Percentiles rank a stretch among this genome's conserved stretches.
Evolutionary conservation across 1,284 basidiomycete species (phyloP).

Genomic region (Sphaerobolus stellatus): DNA sequence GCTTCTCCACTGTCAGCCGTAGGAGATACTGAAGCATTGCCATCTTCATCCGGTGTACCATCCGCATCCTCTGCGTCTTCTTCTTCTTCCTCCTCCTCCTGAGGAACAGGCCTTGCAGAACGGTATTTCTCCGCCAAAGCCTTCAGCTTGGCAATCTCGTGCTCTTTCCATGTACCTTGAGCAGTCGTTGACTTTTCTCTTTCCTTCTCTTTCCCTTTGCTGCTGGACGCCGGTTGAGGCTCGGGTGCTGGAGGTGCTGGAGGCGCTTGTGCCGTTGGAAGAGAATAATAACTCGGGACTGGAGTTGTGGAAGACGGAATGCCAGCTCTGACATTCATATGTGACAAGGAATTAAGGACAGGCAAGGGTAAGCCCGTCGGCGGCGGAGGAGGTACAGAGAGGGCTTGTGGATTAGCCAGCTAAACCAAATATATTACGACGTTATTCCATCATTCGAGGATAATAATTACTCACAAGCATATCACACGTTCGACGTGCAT

Average conservation of each 20-base stretch:
- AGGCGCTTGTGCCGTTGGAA: conserved; percentile 22
- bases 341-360: conserved; percentile 6
- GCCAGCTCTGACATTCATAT: not conserved
- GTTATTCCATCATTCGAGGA: not conserved
- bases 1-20: not conserved
- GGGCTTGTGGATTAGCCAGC: conserved; percentile 9
- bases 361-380: conserved; percentile 9
- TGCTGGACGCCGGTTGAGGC: conserved; percentile 28
- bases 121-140: conserved; percentile 65
- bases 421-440: not conserved
- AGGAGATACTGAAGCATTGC: not conserved
- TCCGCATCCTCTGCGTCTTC: conserved; percentile 75
- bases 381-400: conserved; percentile 8
- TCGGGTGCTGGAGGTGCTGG: conserved; percentile 44
- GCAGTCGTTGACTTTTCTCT: conserved; percentile 37
- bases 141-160: conserved; percentile 66
- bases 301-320: too few species aligned
- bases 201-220: conserved; percentile 37
- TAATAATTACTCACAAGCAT: conserved; percentile 50
- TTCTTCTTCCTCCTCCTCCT: conserved; percentile 58
- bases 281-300: too few species aligned
- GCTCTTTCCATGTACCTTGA: conserved; percentile 73
- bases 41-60: conserved; percentile 18
- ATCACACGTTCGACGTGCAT: conserved; percentile 76
- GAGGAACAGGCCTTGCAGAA: conserved; percentile 28